Base-by-base conservation (phyloP, 768 basidiomycete genomes). In the Sistotremastrum niveocremeum region DNA sequence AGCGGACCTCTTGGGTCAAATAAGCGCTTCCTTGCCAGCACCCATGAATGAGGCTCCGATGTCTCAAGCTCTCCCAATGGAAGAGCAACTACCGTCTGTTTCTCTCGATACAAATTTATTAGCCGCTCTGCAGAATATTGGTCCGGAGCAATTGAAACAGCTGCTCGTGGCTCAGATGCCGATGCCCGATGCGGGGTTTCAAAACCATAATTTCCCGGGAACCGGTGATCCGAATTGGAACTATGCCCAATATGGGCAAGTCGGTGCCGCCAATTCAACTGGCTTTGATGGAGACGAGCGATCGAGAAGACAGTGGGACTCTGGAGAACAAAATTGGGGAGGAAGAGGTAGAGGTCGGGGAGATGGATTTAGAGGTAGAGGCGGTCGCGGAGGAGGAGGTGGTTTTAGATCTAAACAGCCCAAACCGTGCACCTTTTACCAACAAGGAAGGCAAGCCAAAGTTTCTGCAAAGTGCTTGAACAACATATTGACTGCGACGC, bases 381-480 rank as follows among this genome's bases (percentile, higher is more conserved):
- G 70, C 49, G 69, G 76, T 49, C 58, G 64, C 46, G 70, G 69
- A 48, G 73, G 71, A 37, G 74, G 74, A 39, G 73, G 72, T 49
- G 77, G 74, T 53, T 76, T 70, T 81, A 82, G 73, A 80, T 73
- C 73, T 65, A 83, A 69, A 76, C 85, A 79, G 78, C 77, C 80
- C 79, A 79, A 76, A 79, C 79, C 81, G 67, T 88, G 85, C 82
- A 81, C 72, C 74, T 88, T 87, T 72, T 87, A 79, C 76, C 76
- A 76, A 69, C 74, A 78, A 76, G 85, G 84, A 84, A 87, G 84
- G 85, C 82, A 79, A 87, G 85, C 81, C 76, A 72, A 62, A 60
- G 70, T 70, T 63, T 62, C 61, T 34, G 46, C 37, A 32, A 49
- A 51, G 49, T 45, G 48, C 42, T 46, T 57, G 52, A 58, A 51